Percentiles rank a stretch among this genome's conserved stretches.
These are phyloP conservation scores for Phytophthora sp. DNA, from an alignment of 352 stramenopile species.

Conservation along the genomic window DNA sequence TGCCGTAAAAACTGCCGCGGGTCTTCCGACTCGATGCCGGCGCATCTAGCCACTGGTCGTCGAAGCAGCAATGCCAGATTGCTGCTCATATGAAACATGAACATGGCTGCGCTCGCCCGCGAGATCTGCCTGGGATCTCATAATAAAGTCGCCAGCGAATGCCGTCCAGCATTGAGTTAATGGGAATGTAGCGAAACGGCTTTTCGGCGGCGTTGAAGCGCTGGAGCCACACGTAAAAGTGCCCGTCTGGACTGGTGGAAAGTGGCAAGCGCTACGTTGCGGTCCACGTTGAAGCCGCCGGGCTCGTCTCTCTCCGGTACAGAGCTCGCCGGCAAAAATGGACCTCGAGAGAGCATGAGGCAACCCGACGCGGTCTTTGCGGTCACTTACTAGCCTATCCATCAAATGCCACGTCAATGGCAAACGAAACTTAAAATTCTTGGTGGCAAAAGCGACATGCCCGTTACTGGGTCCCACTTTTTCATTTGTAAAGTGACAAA, in stretches of 20 bases:
- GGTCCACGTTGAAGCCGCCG: conserved; percentile 27
- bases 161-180: conserved; percentile 15
- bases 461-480: not conserved
- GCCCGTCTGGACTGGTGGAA: conserved; percentile 33
- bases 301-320: conserved; percentile 29
- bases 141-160: too few relatives aligned
- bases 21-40: too few relatives aligned
- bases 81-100: too few relatives aligned
- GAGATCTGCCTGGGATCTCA: too few relatives aligned
- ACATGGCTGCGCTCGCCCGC: too few relatives aligned
- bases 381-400: conserved; percentile 24
- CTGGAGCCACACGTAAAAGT: conserved; percentile 9
- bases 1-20: conserved; percentile 10
- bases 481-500: not conserved
- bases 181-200: not conserved
- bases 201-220: not conserved
- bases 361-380: not conserved
- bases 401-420: not conserved
- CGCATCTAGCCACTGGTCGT: too few relatives aligned
- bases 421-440: conserved; percentile 1
- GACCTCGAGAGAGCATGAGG: conserved; percentile 21
- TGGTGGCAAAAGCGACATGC: not conserved
- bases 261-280: conserved; percentile 26
- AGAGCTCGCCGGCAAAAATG: conserved; percentile 23
- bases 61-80: too few relatives aligned